Base-by-base conservation (phyloP, 345 rosid genomes). In the Lepidium didymum region DNA sequence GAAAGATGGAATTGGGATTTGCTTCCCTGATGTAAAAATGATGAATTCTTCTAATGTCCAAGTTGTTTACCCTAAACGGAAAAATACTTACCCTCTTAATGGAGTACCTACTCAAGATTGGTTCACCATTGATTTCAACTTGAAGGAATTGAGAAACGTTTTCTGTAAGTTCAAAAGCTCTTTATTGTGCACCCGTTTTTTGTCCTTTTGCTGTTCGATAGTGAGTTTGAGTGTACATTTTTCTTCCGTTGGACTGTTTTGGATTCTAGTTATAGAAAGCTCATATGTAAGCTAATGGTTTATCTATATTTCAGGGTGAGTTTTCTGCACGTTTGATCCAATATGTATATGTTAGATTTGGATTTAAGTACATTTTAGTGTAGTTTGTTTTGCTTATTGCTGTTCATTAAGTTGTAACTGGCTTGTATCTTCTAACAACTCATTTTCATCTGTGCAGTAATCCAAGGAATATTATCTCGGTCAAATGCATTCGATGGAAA, bases 91-190 rank as follows among this genome's bases (percentile, higher is more conserved):
- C 59, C 31, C 40, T 13, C 80, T 94, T 64, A 78, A 94, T 70
- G 99, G 97, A 5, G 73, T 66, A 33, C 18, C 54, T 29, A 79
- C 78, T 21, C 15, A 21, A 7, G 96, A 93, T 73, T 87, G 82
- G 83, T 91, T 91, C 78, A 47, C 99, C n/a, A 50, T 83, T 68
- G 99, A 94, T 83, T 89, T 72, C 76, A 84, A 80, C 52, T 37
- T 35, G 5, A 59, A 49, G 5, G 90, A 83, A n/a, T 77, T 91
- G 1, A 16, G 7, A 5, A 62, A 5, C 4, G 84, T 87, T 23
- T 0, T 0, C 56, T 53, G 99, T 93, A 80, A 88, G 97, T 80
- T 70, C n/a, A 9, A 29, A 44, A 7, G 7, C 43, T 60, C 69
- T 34, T 35, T 66, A 7, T 31, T 34, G 2, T 49, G 18, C 37